Percentiles rank a stretch among this genome's conserved stretches.
phyloP scores from a whole-genome alignment of 78 protist species.

The Dictyostelium intermedium region DNA sequence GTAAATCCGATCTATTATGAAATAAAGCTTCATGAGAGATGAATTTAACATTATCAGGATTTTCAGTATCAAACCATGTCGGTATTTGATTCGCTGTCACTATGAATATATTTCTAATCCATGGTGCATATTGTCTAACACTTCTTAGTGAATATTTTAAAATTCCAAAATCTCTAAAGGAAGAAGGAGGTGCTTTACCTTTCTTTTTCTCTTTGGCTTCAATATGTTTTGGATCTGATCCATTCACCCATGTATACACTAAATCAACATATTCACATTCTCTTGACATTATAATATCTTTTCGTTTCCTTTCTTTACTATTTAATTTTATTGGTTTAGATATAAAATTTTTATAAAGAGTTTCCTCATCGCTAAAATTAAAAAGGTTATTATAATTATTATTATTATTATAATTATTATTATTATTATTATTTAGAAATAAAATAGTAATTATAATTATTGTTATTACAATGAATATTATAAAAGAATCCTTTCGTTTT shows the following conservation, averaged over 20 bases:
- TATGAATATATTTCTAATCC: slow-evolving; percentile 21
- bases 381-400: too few species aligned
- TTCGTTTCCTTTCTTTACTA: background rate
- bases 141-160: slow-evolving; percentile 43
- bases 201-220: too few species aligned
- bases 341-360: too few species aligned
- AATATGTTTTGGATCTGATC: slow-evolving; percentile 56
- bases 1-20: slow-evolving; percentile 12
- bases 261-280: slow-evolving; percentile 22
- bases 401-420: too few species aligned
- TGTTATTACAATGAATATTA: too few species aligned
- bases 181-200: too few species aligned
- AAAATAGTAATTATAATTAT: too few species aligned
- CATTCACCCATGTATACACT: slow-evolving; percentile 65
- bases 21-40: background rate
- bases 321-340: too few species aligned
- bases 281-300: background rate
- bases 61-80: slow-evolving; percentile 3
- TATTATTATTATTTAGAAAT: too few species aligned
- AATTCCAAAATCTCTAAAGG: slow-evolving; percentile 19
- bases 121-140: slow-evolving; percentile 14
- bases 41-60: slow-evolving; percentile 8
- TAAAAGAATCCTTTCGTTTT: too few species aligned
- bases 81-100: slow-evolving; percentile 14
- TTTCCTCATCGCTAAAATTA: too few species aligned